A percentile compares a stretch with the other conserved stretches of the same genome.
phyloP scores from a whole-genome alignment of 2,329 filamentous ascomycete species.

The Basipetospora sp. region DNA sequence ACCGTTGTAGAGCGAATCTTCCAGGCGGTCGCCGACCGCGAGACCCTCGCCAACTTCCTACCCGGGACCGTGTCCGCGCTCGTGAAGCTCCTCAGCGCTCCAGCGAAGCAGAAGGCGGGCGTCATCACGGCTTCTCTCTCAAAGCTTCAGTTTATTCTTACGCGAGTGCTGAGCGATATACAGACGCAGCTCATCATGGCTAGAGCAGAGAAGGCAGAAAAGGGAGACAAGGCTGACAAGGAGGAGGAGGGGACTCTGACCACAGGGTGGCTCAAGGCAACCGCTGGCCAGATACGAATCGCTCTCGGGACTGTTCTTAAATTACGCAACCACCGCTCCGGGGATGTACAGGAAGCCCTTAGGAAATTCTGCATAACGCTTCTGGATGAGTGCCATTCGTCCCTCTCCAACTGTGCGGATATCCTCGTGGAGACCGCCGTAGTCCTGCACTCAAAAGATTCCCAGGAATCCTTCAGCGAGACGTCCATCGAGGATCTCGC shows the following conservation, averaged over 20 bases:
- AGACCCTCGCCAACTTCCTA: slow-evolving; percentile 71
- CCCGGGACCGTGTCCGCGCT: slow-evolving; percentile 77
- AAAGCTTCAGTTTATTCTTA: slow-evolving; percentile 40
- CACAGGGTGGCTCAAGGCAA: slow-evolving; percentile 62
- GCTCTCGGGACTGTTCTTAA: slow-evolving; percentile 66
- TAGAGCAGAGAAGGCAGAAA: slow-evolving; percentile 9
- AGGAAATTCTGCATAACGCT: slow-evolving; percentile 58
- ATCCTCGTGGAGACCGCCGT: slow-evolving; percentile 74
- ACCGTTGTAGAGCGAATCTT: slow-evolving; percentile 49
- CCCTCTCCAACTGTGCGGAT: slow-evolving; percentile 51
- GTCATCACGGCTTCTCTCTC: slow-evolving; percentile 50
- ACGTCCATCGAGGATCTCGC: slow-evolving; percentile 48
- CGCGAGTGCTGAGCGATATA: slow-evolving; percentile 43
- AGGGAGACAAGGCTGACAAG: slow-evolving; percentile 23
- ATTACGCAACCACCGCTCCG: slow-evolving; percentile 54
- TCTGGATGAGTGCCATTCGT: slow-evolving; percentile 62
- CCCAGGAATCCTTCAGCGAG: slow-evolving; percentile 22
- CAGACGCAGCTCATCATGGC: slow-evolving; percentile 21
- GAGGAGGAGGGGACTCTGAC: slow-evolving; percentile 26
- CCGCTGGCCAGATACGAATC: slow-evolving; percentile 65
- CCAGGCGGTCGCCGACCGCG: slow-evolving; percentile 49
- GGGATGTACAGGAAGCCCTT: slow-evolving; percentile 53
- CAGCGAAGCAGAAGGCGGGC: slow-evolving; percentile 38
- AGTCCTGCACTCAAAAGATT: slow-evolving; percentile 35
- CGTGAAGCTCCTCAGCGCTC: slow-evolving; percentile 58